phyloP scores from a whole-genome alignment of 768 basidiomycete species.

The Suillus occidentalis region DNA sequence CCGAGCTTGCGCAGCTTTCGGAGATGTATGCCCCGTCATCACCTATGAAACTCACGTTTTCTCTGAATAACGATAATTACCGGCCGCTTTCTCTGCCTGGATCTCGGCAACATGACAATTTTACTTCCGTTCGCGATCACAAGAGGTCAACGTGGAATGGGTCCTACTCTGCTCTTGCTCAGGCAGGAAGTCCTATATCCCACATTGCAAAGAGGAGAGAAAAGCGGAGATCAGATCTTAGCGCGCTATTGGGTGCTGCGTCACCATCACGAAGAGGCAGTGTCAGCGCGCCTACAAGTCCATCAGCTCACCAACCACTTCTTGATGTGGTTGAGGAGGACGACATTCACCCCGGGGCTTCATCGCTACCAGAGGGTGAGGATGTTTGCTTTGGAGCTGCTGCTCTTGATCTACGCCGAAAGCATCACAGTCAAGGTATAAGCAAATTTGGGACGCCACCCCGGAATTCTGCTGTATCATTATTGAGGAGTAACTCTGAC shows the following conservation, averaged over 20 bases:
- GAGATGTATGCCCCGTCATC: slow-evolving; percentile 90
- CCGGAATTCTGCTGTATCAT: slow-evolving; percentile 16
- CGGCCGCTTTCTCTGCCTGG: slow-evolving; percentile 49
- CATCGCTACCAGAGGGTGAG: slow-evolving; percentile 21
- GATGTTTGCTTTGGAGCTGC: slow-evolving; percentile 56
- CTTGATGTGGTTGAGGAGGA: slow-evolving; percentile 44
- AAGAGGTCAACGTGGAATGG: slow-evolving; percentile 82
- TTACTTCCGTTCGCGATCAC: slow-evolving; percentile 27
- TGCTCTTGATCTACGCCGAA: slow-evolving; percentile 61
- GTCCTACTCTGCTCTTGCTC: slow-evolving; percentile 53
- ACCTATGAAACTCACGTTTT: slow-evolving; percentile 37
- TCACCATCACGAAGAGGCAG: slow-evolving; percentile 27
- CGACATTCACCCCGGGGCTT: slow-evolving; percentile 23
- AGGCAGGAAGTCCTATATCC: slow-evolving; percentile 44
- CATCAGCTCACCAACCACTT: slow-evolving; percentile 22
- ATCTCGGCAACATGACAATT: slow-evolving; percentile 19
- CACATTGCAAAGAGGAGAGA: slow-evolving; percentile 45
- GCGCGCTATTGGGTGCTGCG: slow-evolving; percentile 41
- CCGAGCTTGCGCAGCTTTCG: slow-evolving; percentile 71
- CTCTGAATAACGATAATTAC: slow-evolving; percentile 26
- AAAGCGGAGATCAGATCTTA: slow-evolving; percentile 57
- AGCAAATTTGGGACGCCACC: slow-evolving; percentile 45
- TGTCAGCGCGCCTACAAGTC: slow-evolving; percentile 43
- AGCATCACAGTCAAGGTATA: slow-evolving; percentile 49
- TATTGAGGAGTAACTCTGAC: slow-evolving; percentile 12